A percentile compares a stretch with the other conserved stretches of the same genome.
These are phyloP conservation scores for Boletus huronensis DNA, from an alignment of 768 basidiomycete genomes.

Conservation along the genomic window DNA sequence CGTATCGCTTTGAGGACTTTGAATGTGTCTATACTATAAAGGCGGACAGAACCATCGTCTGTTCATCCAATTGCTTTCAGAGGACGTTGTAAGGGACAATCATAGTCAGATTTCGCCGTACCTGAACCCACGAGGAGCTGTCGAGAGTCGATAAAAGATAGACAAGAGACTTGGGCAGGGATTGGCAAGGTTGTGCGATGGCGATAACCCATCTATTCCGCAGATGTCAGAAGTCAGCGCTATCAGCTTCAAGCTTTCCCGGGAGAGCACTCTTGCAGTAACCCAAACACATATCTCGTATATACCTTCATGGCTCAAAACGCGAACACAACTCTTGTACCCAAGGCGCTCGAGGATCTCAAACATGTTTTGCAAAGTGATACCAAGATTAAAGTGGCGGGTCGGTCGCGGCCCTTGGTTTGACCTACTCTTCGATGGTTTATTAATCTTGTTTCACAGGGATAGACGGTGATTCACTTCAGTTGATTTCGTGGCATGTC, in stretches of 20 bases:
- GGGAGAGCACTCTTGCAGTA: neutral
- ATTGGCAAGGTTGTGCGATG: conserved; percentile 33
- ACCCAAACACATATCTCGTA: neutral
- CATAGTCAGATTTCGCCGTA: conserved; percentile 25
- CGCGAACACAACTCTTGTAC: conserved; percentile 33
- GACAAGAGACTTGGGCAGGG: conserved; percentile 51
- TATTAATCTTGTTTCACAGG: conserved; percentile 32
- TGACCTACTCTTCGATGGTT: neutral
- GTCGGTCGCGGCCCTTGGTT: conserved; percentile 40
- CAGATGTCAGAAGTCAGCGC: neutral
- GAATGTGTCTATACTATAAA: conserved; percentile 57
- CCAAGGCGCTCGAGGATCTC: conserved; percentile 57
- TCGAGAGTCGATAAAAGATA: conserved; percentile 46
- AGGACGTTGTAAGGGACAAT: neutral
- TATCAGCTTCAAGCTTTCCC: too few relatives aligned
- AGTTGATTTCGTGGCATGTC: neutral
- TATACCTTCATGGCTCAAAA: conserved; percentile 9
- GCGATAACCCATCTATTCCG: conserved; percentile 8
- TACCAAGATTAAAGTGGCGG: conserved; percentile 90
- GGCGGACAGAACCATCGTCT: conserved; percentile 70
- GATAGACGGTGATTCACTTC: conserved; percentile 58
- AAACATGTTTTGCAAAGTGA: conserved; percentile 52
- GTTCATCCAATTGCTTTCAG: conserved; percentile 3
- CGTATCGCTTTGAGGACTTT: conserved; percentile 64
- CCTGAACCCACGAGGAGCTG: conserved; percentile 63